phyloP scores from a whole-genome alignment of 2,329 filamentous ascomycete species.

The Exophiala dermatitidis region DNA sequence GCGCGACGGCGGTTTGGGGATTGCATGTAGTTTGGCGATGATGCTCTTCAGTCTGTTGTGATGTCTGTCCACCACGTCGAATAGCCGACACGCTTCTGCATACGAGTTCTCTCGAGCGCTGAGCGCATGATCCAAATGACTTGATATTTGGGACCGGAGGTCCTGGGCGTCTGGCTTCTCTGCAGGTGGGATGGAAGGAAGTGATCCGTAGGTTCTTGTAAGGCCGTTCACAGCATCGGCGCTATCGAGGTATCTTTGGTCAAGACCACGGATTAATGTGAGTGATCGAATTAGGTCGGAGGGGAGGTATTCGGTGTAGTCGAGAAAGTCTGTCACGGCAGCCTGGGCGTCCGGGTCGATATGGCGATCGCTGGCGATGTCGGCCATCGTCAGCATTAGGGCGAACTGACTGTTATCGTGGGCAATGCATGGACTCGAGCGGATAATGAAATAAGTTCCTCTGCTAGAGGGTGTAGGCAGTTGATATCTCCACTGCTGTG shows the following conservation, averaged over 20 bases:
- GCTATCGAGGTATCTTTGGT: constrained; percentile 39
- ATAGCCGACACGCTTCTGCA: constrained; percentile 50
- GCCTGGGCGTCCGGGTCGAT: constrained; percentile 59
- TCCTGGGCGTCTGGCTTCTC: constrained; percentile 46
- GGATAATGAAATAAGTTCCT: not conserved
- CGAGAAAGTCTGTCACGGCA: constrained; percentile 60
- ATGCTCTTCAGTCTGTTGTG: constrained; percentile 53
- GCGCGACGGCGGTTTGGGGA: constrained; percentile 54
- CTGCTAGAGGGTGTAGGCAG: no score
- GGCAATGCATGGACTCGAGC: constrained; percentile 15
- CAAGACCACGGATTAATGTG: constrained; percentile 50
- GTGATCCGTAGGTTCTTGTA: constrained; percentile 39
- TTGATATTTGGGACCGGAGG: constrained; percentile 52
- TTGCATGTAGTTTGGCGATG: constrained; percentile 53
- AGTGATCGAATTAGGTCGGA: constrained; percentile 58
- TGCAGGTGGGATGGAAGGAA: constrained; percentile 45
- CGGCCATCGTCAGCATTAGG: constrained; percentile 34
- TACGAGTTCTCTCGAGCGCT: constrained; percentile 50
- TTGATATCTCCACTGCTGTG: no score
- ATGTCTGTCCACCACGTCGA: constrained; percentile 52
- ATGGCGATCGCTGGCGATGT: constrained; percentile 38
- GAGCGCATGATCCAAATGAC: constrained; percentile 48
- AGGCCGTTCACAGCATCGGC: constrained; percentile 38
- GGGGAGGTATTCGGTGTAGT: constrained; percentile 63
- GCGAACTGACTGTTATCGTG: constrained; percentile 18